These are phyloP conservation scores for Allium sativum DNA, from an alignment of 106 monocot species.

Conservation along the genomic window DNA sequence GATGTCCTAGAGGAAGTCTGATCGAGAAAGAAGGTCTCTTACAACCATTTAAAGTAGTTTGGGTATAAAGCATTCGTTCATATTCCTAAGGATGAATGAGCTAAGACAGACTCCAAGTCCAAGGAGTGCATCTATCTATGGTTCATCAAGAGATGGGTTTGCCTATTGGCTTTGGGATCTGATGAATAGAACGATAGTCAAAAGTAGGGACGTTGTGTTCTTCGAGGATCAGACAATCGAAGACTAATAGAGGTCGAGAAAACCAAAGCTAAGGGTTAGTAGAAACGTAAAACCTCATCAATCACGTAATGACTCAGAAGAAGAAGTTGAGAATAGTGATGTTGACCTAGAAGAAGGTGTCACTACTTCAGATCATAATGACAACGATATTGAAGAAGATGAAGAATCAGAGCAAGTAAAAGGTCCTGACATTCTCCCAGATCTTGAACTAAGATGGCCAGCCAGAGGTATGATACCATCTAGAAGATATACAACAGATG, in stretches of 20 bases:
- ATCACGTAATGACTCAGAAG: neutral
- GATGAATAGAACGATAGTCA: neutral
- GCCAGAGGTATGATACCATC: neutral
- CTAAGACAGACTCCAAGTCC: neutral
- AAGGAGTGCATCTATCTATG: neutral
- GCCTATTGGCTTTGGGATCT: neutral
- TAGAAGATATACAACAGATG: neutral
- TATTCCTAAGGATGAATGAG: neutral
- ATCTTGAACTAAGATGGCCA: neutral
- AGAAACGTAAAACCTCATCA: neutral
- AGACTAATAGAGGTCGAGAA: neutral
- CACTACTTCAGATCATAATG: neutral
- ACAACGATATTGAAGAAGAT: no score
- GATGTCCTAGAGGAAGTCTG: neutral
- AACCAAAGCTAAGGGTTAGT: neutral
- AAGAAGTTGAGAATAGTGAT: neutral
- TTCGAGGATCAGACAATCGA: neutral
- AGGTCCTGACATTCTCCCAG: neutral
- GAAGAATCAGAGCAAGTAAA: neutral
- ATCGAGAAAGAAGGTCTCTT: neutral
- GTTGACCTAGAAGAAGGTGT: neutral
- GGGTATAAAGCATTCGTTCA: neutral
- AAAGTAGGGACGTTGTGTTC: neutral
- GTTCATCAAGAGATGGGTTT: neutral
- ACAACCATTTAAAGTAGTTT: neutral